phyloP scores from a whole-genome alignment of 495 filamentous ascomycete genomes.

The Bryoglossum gracile region DNA sequence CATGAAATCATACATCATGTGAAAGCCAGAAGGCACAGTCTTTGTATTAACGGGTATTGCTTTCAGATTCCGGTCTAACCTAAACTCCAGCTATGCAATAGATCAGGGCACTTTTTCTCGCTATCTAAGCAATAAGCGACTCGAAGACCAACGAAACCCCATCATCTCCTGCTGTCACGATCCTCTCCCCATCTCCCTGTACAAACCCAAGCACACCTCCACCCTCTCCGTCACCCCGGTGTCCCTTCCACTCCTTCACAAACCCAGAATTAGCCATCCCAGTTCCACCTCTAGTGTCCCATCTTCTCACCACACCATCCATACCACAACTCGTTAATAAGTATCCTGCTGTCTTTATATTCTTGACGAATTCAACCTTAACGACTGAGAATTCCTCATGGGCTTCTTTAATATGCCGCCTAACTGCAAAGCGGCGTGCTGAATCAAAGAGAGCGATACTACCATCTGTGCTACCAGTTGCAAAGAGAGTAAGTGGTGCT shows the following conservation, averaged over 20 bases:
- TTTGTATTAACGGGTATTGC: constrained; percentile 13
- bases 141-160: constrained; percentile 65
- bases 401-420: constrained; percentile 70
- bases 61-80: constrained; percentile 7
- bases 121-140: constrained; percentile 19
- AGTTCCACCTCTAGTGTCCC: constrained; percentile 80
- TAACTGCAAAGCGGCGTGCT: constrained; percentile 70
- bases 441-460: constrained; percentile 84
- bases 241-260: constrained; percentile 74
- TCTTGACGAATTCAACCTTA: constrained; percentile 78
- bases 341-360: constrained; percentile 38
- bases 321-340: constrained; percentile 76
- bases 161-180: constrained; percentile 89
- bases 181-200: constrained; percentile 59
- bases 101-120: background rate
- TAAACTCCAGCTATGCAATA: constrained; percentile 20
- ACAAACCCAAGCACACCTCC: constrained; percentile 88
- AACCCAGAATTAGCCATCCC: constrained; percentile 52
- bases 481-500: constrained; percentile 67
- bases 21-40: background rate
- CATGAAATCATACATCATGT: too few species aligned
- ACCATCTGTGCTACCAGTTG: constrained; percentile 85
- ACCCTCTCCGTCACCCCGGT: constrained; percentile 70
- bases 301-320: constrained; percentile 79
- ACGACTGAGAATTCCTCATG: constrained; percentile 81